Evolutionary conservation across 805 yeast genomes (phyloP), one percentile per base, ranked within the genome.

Genomic region (Lachancea dasiensis): DNA sequence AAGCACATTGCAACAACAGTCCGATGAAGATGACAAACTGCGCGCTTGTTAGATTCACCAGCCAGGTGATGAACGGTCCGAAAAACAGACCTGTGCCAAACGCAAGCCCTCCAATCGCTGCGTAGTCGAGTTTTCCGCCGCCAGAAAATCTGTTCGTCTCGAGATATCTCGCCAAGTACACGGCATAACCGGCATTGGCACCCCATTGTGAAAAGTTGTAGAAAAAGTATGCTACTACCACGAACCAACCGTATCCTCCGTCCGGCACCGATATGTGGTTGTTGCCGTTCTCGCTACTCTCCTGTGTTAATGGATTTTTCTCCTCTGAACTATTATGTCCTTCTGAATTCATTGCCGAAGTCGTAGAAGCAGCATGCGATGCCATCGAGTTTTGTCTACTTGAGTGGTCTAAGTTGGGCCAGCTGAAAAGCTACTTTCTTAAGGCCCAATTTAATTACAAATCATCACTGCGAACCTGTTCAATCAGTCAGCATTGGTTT

Each of bases 121-220:
- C 76, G 51, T 66, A 77, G 44, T 73, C 79, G 21, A 73, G 53
- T 38, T 68, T 69, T 6, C 58, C 48, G 1, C 75, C 74, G 5
- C 74, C 77, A 2, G 52, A 48, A 43, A 74, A 77, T 2, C 64
- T 56, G 40, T 68, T 51, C 30, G 64, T 43, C 23, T 68, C 63
- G 20, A 76, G 41, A 49, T 75, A 77, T 35, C 67, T 57, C 7
- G 77, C 67, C 27, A 75, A 60, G 30, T 74, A 76, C 11, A 76
- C 61, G 1, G 78, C 73, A 49, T 64, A 76, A 0, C 76, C 78
- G 3, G 77, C 63, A 44, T 75, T 75, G 39, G 76, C 68, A 13
- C 82, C 82, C 80, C 81, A 76, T 1, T 77, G 69, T 30, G 67
- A 60, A 45, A 69, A 65, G 43, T 69, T 72, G 43, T 69, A 59